Evolutionary conservation across 441 rosid species (phyloP).

Genomic region (Lepidium campestre): DNA sequence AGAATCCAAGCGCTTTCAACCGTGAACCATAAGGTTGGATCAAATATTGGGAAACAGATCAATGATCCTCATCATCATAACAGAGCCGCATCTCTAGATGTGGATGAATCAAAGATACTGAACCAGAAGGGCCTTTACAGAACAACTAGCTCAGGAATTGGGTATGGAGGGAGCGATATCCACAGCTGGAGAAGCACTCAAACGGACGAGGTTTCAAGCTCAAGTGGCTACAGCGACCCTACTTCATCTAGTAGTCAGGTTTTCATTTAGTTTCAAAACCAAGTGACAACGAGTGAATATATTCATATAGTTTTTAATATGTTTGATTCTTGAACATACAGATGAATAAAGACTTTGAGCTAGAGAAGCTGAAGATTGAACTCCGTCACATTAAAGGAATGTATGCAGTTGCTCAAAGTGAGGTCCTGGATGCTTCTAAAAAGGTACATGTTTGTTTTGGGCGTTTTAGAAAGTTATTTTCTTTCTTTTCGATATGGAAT

Average conservation of each 20-base stretch:
- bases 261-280: neutral
- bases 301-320: neutral
- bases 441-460: constrained; percentile 24
- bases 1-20: constrained; percentile 30
- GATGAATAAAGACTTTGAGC: constrained; percentile 58
- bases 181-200: constrained; percentile 35
- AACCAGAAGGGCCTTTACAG: constrained; percentile 30
- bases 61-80: constrained; percentile 17
- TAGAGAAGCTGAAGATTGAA: constrained; percentile 84
- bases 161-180: constrained; percentile 20
- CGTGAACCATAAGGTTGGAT: constrained; percentile 24
- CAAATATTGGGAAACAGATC: constrained; percentile 10
- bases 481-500: neutral
- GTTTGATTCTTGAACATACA: constrained; percentile 20
- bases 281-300: neutral
- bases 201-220: constrained; percentile 40
- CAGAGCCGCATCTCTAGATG: constrained; percentile 27
- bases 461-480: neutral
- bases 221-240: constrained; percentile 41
- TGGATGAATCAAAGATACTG: constrained; percentile 30
- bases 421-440: constrained; percentile 70
- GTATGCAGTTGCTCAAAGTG: constrained; percentile 76
- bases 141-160: constrained; percentile 28
- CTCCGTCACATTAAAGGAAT: constrained; percentile 78
- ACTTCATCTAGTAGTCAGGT: constrained; percentile 50